Conservation (phyloP, 108 stramenopile genomes). For the Nannochloropsis salina region DNA sequence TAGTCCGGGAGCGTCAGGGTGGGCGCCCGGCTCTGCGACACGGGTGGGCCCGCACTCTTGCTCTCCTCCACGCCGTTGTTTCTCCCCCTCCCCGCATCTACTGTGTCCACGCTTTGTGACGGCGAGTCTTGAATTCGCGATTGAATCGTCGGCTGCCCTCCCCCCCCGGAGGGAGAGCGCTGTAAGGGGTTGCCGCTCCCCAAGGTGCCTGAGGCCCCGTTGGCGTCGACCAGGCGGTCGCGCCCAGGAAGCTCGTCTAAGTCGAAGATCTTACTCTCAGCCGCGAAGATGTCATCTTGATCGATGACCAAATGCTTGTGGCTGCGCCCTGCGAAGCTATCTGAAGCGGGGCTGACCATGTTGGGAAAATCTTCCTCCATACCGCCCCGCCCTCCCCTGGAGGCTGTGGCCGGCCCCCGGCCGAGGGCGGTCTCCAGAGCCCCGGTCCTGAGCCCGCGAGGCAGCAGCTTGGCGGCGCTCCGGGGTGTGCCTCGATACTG, state of each 20-base stretch:
- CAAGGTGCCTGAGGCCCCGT: not conserved
- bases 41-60: not conserved
- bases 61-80: not conserved
- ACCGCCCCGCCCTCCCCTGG: too few relatives aligned
- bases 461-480: slow-evolving; percentile 23
- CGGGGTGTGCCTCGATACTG: slow-evolving; percentile 36
- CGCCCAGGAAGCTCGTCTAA: not conserved
- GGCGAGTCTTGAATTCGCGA: not conserved
- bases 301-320: not conserved
- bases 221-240: not conserved
- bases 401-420: too few relatives aligned
- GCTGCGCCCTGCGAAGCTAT: not conserved
- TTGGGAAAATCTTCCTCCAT: not conserved
- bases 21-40: not conserved
- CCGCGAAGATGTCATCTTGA: not conserved
- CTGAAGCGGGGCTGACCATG: not conserved
- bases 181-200: not conserved
- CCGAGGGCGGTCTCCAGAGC: too few relatives aligned
- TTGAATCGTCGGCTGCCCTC: not conserved
- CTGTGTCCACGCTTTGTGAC: not conserved
- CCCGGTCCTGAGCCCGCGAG: too few relatives aligned
- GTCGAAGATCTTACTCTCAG: not conserved
- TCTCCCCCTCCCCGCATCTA: not conserved
- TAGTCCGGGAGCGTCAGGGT: slow-evolving; percentile 20
- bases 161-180: not conserved